Percentiles rank a stretch among this genome's conserved stretches.
Conservation (phyloP, 2,329 filamentous ascomycete genomes). For the Botrytis fragariae region DNA sequence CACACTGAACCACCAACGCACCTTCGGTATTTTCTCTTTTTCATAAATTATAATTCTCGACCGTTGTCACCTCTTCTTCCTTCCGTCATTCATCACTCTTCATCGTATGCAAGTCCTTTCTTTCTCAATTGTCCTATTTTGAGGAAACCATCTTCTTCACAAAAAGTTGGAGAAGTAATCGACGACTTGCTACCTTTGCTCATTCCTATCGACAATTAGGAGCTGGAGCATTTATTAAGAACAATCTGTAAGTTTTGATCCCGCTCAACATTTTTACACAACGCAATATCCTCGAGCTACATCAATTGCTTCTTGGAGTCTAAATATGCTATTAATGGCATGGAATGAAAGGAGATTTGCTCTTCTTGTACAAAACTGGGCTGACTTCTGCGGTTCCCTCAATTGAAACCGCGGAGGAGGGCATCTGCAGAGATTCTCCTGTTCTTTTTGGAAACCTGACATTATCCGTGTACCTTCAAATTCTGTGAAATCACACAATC, state of each 20-base stretch:
- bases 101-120: conserved; percentile 14
- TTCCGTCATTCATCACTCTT: conserved; percentile 20
- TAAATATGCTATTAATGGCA: not conserved
- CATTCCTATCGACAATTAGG: conserved; percentile 25
- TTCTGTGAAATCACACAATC: not conserved
- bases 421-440: not conserved
- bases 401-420: not conserved
- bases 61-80: conserved; percentile 15
- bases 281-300: not conserved
- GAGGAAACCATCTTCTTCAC: conserved; percentile 21
- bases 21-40: not conserved
- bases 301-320: not conserved
- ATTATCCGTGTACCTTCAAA: not conserved
- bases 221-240: conserved; percentile 15
- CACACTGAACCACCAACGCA: not conserved
- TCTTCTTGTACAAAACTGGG: no score
- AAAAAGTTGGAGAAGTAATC: conserved; percentile 26
- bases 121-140: conserved; percentile 10
- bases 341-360: not conserved
- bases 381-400: not conserved
- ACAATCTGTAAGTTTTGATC: conserved; percentile 4
- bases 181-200: conserved; percentile 33
- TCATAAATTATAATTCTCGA: not conserved
- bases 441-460: not conserved
- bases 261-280: not conserved